Base-by-base conservation (phyloP, 495 filamentous ascomycete genomes). In the Niebla homalea region DNA sequence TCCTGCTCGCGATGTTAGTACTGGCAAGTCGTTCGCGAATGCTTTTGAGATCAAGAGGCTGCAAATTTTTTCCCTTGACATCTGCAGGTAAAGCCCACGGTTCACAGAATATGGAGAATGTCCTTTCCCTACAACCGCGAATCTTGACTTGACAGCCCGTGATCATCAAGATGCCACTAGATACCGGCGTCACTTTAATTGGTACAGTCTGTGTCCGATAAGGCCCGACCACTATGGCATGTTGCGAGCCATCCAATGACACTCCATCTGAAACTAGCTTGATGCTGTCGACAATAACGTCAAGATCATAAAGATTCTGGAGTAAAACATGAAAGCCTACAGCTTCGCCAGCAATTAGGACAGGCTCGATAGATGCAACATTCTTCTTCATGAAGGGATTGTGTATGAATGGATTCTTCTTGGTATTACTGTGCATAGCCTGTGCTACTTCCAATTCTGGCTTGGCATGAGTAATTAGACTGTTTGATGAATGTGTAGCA, bases 251-350 rank as follows among this genome's bases (percentile, higher is more conserved):
- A 20, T 36, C 15, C 36, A 95, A 83, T 4, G 77, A 70, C 15
- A 80, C 72, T 6, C 84, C 87, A 35, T 83, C 78, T 5, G 79
- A 74, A 48, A 87, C 79, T 5, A 97, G 65, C n/a, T 71, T 73
- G 48, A 98, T 70, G 29, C 76, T 79, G 59, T 96, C 90, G 40
- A 97, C 77, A 47, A 92, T 85, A 1, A 98, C 57, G 43, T 96
- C 87, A 57, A 96, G 85, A 46, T 96, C 89, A 60, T 86, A 95
- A 1, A 87, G 85, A 58, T 98, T 98, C 58, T 97, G 93, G 4
- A 98, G 70, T 7, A 81, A 85, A 25, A 97, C 73, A 59, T 71
- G 74, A 63, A 94, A 96, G 3, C 72, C 74, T 3, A 83, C 80
- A 55, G 72, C 63, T 62, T 97, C 90, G 23, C 80, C 80, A 4